Percentiles rank a stretch among this genome's conserved stretches.
phyloP scores from a whole-genome alignment of 768 basidiomycete species.

The Tricholoma flavovirens region DNA sequence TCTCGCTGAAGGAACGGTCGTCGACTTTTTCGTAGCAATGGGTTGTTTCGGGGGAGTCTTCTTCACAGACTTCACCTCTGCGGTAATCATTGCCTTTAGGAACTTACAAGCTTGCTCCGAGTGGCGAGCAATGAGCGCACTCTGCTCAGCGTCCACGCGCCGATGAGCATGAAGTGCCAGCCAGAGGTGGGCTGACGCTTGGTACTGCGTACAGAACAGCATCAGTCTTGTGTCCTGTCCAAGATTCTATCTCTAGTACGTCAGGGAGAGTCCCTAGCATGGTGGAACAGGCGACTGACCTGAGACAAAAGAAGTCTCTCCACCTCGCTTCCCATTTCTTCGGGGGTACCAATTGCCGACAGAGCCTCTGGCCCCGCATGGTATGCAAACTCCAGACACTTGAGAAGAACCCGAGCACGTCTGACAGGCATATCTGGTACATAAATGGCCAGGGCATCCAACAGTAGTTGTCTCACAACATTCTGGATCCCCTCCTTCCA shows the following conservation, averaged over 20 bases:
- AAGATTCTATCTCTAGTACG: conserved; percentile 21
- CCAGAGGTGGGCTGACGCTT: conserved; percentile 57
- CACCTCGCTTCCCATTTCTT: conserved; percentile 36
- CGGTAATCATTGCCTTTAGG: conserved; percentile 34
- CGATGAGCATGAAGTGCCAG: conserved; percentile 67
- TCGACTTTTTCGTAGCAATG: conserved; percentile 14
- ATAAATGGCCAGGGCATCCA: conserved; percentile 49
- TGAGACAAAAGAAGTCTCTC: conserved; percentile 33
- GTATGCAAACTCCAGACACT: conserved; percentile 50
- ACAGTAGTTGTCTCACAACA: conserved; percentile 37
- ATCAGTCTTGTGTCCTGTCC: conserved; percentile 30
- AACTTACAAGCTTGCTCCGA: conserved; percentile 47
- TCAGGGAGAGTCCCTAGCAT: background rate
- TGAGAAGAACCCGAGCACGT: conserved; percentile 50
- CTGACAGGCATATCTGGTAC: conserved; percentile 46
- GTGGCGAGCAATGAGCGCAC: conserved; percentile 41
- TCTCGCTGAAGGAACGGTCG: conserved; percentile 4
- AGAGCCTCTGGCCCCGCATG: conserved; percentile 21
- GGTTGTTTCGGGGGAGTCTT: conserved; percentile 22
- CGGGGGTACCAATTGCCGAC: conserved; percentile 23
- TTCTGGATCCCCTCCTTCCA: conserved; percentile 52
- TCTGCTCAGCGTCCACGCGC: conserved; percentile 37
- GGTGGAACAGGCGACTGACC: conserved; percentile 27
- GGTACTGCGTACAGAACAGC: conserved; percentile 40
- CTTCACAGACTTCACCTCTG: conserved; percentile 14